Base-by-base conservation (phyloP, 148 eudicot genomes). In the Heliamphora exappendiculata region DNA sequence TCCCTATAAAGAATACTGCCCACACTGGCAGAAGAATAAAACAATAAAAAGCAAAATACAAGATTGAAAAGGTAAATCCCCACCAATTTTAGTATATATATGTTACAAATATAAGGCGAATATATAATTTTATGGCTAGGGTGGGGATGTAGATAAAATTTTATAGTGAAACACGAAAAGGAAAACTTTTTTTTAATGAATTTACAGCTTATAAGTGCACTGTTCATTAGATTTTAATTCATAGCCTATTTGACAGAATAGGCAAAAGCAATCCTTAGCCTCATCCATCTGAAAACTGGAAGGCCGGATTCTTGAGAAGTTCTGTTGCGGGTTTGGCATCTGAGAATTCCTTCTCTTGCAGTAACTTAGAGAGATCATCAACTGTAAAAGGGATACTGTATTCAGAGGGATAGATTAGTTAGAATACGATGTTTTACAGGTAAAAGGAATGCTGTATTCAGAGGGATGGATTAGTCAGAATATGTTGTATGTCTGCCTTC, bases 331-430 rank as follows among this genome's bases (percentile, higher is more conserved):
- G 89, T 82, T 86, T 88, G 70, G 91, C 93, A 45, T 92, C 97
- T 26, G 85, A 45, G 75, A 92, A 88, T 34, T 92, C 97, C 83
- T 92, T 92, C 53, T 82, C 88, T 79, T 88, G 86, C 76, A 92
- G 82, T 53, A 97, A 84, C 64, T 76, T 83, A 6, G 96, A 89
- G 58, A 95, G 85, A 55, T 95, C 97, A 67, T 95, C 99, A 31
- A 92, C 86, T 3, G 99, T 92, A 87, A 95, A 95, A 0, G 97
- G 99, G 58, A 95, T 95, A 89, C 99, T 95, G 91, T 82, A 79
- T 78, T 0, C 55, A 78, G 26, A 64, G 37, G 34, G 41, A 59
- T 45, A 5, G 24, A 51, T 26, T 20, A 50, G 63, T 66, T 47
- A 41, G 17, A n/a, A n/a, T n/a, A n/a, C n/a, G n/a, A n/a, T 42